Evolutionary conservation across 768 basidiomycete genomes (phyloP), one percentile per base, ranked within the genome.

Genomic region (Suillus variegatus): DNA sequence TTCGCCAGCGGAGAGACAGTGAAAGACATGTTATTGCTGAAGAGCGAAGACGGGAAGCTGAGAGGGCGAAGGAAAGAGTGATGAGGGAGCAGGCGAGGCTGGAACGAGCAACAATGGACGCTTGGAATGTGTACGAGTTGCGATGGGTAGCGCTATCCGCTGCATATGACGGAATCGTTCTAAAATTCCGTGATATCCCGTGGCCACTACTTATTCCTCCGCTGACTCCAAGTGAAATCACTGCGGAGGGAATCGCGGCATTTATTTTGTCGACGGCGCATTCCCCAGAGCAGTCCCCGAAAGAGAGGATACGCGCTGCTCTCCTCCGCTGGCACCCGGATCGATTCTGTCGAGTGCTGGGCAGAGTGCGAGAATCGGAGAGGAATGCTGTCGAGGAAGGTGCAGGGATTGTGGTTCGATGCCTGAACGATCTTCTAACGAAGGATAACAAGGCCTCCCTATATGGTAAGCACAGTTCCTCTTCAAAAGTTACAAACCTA

Each of bases 261-360:
- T 92, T 94, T 74, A 77, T 94, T 54, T 75, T 91, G 47, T 90
- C 89, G 28, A 81, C 84, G n/a, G 66, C 79, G 18, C 91, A 93
- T 75, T 91, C 90, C 16, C 76, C 77, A 64, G 79, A 78, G 10
- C 82, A 85, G 67, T 79, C 87, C 44, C 82, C 81, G 67, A 91
- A 86, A 73, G 90, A 92, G 63, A 82, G 90, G 65, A 83, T 92
- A 65, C 84, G 86, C 55, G 80, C 75, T 35, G 91, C 89, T 0
- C 82, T 90, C 74, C 83, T 90, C 25, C 82, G 90, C 51, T 93
- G 91, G 91, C 92, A 94, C 72, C 93, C 92, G 4, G 92, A 94
- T 75, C 79, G 90, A 54, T 93, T 93, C 78, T 77, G 84, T 64
- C 78, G 89, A 46, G 66, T 90, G 51, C 74, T 90, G 62, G 74